Evolutionary conservation across 768 basidiomycete genomes (phyloP), one percentile per base, ranked within the genome.

Genomic region (Tricholoma furcatifolium): DNA sequence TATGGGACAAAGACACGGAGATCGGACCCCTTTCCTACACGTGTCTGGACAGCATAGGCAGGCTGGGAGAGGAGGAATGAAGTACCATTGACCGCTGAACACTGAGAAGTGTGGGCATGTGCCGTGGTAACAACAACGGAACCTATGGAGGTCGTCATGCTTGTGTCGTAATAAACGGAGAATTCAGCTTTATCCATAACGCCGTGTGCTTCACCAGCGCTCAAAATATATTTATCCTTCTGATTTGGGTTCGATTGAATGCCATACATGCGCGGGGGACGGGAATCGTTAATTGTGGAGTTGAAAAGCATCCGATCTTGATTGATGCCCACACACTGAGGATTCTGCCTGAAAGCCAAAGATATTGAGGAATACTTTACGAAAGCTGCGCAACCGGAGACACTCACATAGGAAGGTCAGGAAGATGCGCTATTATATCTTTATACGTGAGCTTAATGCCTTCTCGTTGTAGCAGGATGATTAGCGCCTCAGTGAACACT

Each of bases 241-340:
- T 32, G 17, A 3, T 15, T 38, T 3, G 18, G 24, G 8, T 4
- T 34, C 20, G 44, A 3, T 15, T 18, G n/a, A n/a, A 52, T 41
- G 8, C 17, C 0, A 40, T 46, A 52, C 4, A 1, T 3, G 30
- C 27, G 4, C 1, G 8, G 7, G 17, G 15, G 17, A 7, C 6
- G 18, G 0, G 42, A 8, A 17, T 18, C 7, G 18, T 2, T 11
- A 2, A 36, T 2, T 21, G 1, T 35, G 14, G 41, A 35, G 8
- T n/a, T 24, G 21, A 50, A 50, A 15, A 50, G 5, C 9, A 41
- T 35, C 10, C 49, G 41, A 43, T 50, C 11, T n/a, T 24, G 32
- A 50, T 50, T 15, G 41, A 43, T 15, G 17, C 54, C 54, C 47
- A 46, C 49, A 23, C 43, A 51, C 35, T 50, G 48, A 10, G 54